A percentile compares a stretch with the other conserved stretches of the same genome.
These are phyloP conservation scores for Pichia inconspicua DNA, from an alignment of 1,139 yeast species.

Conservation along the genomic window DNA sequence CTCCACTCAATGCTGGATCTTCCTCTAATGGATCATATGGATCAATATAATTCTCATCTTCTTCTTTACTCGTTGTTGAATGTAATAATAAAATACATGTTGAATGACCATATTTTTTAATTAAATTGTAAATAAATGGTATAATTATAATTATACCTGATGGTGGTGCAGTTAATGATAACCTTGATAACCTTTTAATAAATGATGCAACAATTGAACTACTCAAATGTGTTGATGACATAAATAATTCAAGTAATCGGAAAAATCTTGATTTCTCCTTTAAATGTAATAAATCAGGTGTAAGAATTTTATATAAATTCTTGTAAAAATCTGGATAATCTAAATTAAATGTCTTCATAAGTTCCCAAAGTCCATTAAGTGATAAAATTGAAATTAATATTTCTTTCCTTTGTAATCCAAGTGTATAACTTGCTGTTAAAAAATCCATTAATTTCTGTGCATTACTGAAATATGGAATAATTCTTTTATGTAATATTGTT, in stretches of 20 bases:
- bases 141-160: conserved; percentile 80
- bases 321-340: conserved; percentile 89
- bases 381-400: conserved; percentile 72
- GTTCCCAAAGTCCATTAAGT: conserved; percentile 76
- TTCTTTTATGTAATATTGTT: conserved; percentile 67
- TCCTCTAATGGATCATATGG: conserved; percentile 56
- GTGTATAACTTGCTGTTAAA: conserved; percentile 72
- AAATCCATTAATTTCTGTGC: conserved; percentile 90
- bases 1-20: conserved; percentile 74
- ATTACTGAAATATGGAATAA: conserved; percentile 72
- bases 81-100: conserved; percentile 89
- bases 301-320: conserved; percentile 73
- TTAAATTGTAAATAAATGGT: conserved; percentile 84
- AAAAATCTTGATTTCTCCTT: conserved; percentile 81
- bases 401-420: conserved; percentile 31
- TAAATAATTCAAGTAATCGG: conserved; percentile 76
- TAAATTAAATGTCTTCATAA: conserved; percentile 74
- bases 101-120: conserved; percentile 72
- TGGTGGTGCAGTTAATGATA: conserved; percentile 77
- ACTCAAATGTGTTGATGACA: conserved; percentile 83
- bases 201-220: conserved; percentile 81
- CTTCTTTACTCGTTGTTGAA: conserved; percentile 30
- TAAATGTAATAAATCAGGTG: conserved; percentile 67
- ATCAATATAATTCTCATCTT: conserved; percentile 38
- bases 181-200: conserved; percentile 70